Conservation (phyloP, 768 basidiomycete genomes). For the Exidia glandulosa region DNA sequence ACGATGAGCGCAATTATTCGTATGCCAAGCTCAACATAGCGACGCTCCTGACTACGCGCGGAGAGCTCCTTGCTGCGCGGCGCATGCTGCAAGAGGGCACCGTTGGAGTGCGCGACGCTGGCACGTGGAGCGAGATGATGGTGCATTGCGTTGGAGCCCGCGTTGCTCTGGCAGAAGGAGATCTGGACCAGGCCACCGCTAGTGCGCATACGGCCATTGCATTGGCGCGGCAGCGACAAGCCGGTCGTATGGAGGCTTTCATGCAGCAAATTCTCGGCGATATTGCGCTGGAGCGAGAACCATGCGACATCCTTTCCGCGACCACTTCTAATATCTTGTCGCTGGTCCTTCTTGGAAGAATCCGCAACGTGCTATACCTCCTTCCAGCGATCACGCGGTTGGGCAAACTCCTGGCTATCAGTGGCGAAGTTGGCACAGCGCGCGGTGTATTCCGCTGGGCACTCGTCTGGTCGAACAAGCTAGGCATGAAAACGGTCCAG, state of each 20-base stretch:
- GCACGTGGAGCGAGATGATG: neutral
- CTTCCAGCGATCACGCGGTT: neutral
- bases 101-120: neutral
- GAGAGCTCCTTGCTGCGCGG: neutral
- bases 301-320: too few species aligned
- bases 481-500: neutral
- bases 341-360: neutral
- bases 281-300: neutral
- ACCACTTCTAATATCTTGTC: neutral
- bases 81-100: neutral
- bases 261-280: neutral
- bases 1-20: neutral
- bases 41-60: neutral
- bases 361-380: neutral
- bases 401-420: neutral
- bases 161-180: neutral
- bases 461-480: neutral
- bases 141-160: neutral
- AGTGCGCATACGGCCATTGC: neutral
- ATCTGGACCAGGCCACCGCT: neutral
- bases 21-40: neutral
- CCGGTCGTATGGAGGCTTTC: neutral
- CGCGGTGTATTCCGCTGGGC: neutral
- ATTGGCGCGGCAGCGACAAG: neutral
- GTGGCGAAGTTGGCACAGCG: neutral